These are phyloP conservation scores for Tricholoma bakamatsutake DNA, from an alignment of 768 basidiomycete genomes.

Conservation along the genomic window DNA sequence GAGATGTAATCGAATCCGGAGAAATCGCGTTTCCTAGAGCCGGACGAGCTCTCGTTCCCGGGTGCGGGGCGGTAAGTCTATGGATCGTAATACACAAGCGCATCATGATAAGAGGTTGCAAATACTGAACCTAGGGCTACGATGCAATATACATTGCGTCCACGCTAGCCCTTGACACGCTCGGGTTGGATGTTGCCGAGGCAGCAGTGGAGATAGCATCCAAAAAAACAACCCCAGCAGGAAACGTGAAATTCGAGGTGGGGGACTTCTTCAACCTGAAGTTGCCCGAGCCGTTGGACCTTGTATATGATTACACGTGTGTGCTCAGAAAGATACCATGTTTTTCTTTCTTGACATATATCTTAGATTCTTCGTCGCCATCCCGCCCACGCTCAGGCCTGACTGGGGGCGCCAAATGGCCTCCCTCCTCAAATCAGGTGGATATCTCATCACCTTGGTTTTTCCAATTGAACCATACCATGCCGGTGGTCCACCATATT, in stretches of 20 bases:
- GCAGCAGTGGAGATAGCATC: slow-evolving; percentile 38
- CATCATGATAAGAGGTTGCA: neutral
- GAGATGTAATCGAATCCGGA: slow-evolving; percentile 41
- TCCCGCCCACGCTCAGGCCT: slow-evolving; percentile 45
- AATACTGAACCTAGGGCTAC: slow-evolving; percentile 42
- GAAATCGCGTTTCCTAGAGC: slow-evolving; percentile 34
- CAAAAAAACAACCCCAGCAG: slow-evolving; percentile 15
- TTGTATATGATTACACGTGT: slow-evolving; percentile 65
- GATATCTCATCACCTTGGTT: slow-evolving; percentile 53
- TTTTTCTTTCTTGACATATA: neutral
- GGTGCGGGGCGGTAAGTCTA: slow-evolving; percentile 42
- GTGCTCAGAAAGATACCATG: slow-evolving; percentile 8
- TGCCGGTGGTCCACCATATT: slow-evolving; percentile 57
- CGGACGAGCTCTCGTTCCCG: slow-evolving; percentile 32
- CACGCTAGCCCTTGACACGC: slow-evolving; percentile 38
- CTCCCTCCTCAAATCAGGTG: slow-evolving; percentile 52
- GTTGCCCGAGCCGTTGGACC: slow-evolving; percentile 37
- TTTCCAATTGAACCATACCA: slow-evolving; percentile 45
- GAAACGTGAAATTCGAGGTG: slow-evolving; percentile 32
- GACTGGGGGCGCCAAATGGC: slow-evolving; percentile 58
- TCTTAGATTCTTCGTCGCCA: slow-evolving; percentile 67
- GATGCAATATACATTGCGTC: slow-evolving; percentile 52
- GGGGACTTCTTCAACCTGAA: slow-evolving; percentile 52
- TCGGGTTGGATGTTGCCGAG: slow-evolving; percentile 52
- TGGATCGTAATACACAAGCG: neutral